Percentiles rank a stretch among this genome's conserved stretches.
Conservation (phyloP, 768 basidiomycete species). For the Pholiota conissans region DNA sequence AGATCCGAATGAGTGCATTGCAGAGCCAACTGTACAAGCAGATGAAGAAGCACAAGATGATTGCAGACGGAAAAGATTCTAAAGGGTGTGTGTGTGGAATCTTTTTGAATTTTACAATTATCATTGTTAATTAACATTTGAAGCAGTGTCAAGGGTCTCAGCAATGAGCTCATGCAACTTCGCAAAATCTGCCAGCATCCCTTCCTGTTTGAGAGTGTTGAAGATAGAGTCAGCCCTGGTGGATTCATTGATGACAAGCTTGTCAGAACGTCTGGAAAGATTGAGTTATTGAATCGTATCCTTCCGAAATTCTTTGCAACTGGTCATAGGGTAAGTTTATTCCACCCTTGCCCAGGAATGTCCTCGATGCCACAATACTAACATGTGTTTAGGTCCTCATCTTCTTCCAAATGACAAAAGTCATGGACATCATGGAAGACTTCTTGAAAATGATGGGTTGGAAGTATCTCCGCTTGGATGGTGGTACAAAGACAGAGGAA, state of each 20-base stretch:
- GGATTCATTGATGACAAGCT: conserved; percentile 84
- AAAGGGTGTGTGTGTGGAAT: conserved; percentile 63
- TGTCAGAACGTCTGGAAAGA: conserved; percentile 86
- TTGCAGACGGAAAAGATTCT: conserved; percentile 74
- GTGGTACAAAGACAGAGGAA: conserved; percentile 94
- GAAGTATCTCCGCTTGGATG: conserved; percentile 92
- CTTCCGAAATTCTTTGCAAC: conserved; percentile 94
- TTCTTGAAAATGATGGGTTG: conserved; percentile 86
- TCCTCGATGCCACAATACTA: too few relatives aligned
- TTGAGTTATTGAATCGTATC: conserved; percentile 88
- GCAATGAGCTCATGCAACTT: conserved; percentile 96
- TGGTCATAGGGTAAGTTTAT: conserved; percentile 73
- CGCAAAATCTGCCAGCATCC: conserved; percentile 99
- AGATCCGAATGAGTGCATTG: conserved; percentile 90
- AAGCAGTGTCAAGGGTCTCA: conserved; percentile 82
- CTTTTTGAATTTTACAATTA: background rate
- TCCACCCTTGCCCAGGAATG: background rate
- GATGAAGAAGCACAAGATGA: conserved; percentile 99
- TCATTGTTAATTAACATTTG: conserved; percentile 42
- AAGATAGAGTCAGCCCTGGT: conserved; percentile 87
- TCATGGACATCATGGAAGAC: conserved; percentile 98
- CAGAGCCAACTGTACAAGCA: conserved; percentile 94
- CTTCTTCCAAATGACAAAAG: conserved; percentile 99
- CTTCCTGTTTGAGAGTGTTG: conserved; percentile 93
- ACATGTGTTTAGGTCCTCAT: conserved; percentile 99